phyloP scores from a whole-genome alignment of 306 rosid genomes.

The Rosa persica region DNA sequence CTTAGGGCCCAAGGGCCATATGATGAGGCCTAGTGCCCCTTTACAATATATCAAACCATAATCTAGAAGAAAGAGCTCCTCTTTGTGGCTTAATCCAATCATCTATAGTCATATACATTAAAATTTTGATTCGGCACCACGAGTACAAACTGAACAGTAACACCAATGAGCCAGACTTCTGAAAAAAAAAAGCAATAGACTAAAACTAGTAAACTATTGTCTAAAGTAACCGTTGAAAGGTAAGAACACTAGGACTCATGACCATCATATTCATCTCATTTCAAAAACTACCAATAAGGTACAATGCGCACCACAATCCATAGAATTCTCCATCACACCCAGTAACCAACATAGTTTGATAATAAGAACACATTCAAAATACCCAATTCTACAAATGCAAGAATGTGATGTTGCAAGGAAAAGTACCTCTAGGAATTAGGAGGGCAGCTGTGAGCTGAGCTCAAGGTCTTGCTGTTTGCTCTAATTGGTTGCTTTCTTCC shows the following conservation, averaged over 20 bases:
- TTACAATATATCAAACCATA: not conserved
- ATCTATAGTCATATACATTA: not conserved
- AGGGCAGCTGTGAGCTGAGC: not conserved
- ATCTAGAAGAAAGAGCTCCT: not conserved
- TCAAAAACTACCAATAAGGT: not conserved
- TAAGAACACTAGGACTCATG: not conserved
- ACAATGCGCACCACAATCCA: not conserved
- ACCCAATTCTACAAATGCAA: not conserved
- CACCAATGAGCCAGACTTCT: not conserved
- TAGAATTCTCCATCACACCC: not conserved
- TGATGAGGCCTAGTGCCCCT: too few relatives aligned
- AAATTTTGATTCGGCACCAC: not conserved
- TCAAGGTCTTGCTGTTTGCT: not conserved
- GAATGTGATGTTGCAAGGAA: not conserved
- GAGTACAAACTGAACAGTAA: not conserved
- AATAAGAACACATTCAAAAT: not conserved
- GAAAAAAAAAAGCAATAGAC: too few relatives aligned
- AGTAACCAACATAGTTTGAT: not conserved
- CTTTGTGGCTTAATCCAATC: not conserved
- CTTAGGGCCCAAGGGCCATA: too few relatives aligned
- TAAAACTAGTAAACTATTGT: not conserved
- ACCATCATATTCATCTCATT: not conserved
- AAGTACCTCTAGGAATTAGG: not conserved
- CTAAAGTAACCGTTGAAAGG: not conserved
- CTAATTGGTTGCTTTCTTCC: not conserved